Evolutionary conservation across 768 basidiomycete genomes (phyloP), one percentile per base, ranked within the genome.

Genomic region (Albatrellus ellisii): DNA sequence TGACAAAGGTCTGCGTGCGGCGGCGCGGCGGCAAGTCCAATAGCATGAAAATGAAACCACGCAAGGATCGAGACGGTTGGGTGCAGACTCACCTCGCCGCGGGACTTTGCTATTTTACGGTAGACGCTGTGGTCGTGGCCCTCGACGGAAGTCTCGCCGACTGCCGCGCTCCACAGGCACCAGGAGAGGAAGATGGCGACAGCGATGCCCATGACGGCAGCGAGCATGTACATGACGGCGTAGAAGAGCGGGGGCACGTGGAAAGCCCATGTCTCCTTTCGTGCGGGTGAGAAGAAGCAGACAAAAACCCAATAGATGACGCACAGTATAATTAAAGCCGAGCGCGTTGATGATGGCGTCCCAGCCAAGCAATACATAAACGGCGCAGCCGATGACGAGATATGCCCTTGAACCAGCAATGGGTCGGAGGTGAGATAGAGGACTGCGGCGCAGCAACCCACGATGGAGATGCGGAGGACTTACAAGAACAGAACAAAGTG

Each of bases 401-500:
- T 94, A 95, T 22, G 69, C 66, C 75, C 89, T 92, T n/a, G n/a
- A n/a, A n/a, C n/a, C n/a, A n/a, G n/a, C n/a, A n/a, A n/a, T n/a
- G n/a, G n/a, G n/a, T n/a, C n/a, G n/a, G n/a, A n/a, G n/a, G n/a
- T n/a, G n/a, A n/a, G n/a, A n/a, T n/a, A 40, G 6, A 41, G 27
- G 15, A 29, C 29, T 27, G 29, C 26, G 39, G 40, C 21, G 27
- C 33, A 43, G 1, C 22, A 1, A 17, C 29, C 10, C 4, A 38
- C 6, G 9, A 31, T 26, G 21, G 33, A 24, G 39, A 38, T 40
- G 27, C 41, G 36, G 14, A 29, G 26, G 6, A 62, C 79, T 42
- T 48, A 87, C 88, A 98, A 82, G 70, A 98, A 99, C 36, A 98
- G 64, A 28, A 94, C 72, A 53, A 99, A 99, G 62, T 97, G 90